Evolutionary conservation across 1,284 basidiomycete species (phyloP).

Genomic region (Tilletia horrida): DNA sequence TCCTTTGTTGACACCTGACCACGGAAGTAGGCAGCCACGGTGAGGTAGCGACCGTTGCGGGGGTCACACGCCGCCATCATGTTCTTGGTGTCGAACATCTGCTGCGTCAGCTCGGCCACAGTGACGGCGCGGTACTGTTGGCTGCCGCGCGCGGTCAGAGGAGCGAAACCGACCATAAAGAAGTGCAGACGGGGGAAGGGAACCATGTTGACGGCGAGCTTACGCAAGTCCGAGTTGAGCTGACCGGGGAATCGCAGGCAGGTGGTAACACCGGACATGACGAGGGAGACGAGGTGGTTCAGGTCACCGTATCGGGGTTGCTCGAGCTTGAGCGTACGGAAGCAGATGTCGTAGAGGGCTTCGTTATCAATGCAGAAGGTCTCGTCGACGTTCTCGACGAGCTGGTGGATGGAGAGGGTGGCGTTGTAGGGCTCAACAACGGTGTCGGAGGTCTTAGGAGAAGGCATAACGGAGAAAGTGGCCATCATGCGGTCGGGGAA

Average conservation of each 20-base stretch:
- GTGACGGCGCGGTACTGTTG: constrained; percentile 88
- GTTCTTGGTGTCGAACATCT: constrained; percentile 94
- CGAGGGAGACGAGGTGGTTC: constrained; percentile 69
- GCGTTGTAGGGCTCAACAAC: constrained; percentile 95
- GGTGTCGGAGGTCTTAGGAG: constrained; percentile 91
- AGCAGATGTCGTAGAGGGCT: constrained; percentile 82
- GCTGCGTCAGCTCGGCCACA: constrained; percentile 90
- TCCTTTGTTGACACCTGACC: constrained; percentile 61
- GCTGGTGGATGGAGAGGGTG: constrained; percentile 81
- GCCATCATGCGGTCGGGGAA: constrained; percentile 74
- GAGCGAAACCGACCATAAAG: constrained; percentile 97
- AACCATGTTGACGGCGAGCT: constrained; percentile 86
- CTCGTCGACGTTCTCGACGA: constrained; percentile 82
- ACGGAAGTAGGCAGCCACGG: constrained; percentile 95
- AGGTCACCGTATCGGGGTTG: constrained; percentile 47
- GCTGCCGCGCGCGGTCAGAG: constrained; percentile 85
- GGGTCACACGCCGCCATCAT: constrained; percentile 79
- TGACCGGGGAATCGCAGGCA: constrained; percentile 90
- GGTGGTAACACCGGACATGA: constrained; percentile 86
- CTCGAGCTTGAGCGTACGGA: constrained; percentile 68
- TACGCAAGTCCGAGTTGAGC: constrained; percentile 87
- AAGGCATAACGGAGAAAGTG: constrained; percentile 86
- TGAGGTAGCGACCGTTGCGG: constrained; percentile 76
- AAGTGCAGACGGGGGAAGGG: constrained; percentile 98
- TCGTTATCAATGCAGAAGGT: constrained; percentile 92